Evolutionary conservation across 208 protist genomes (phyloP).

Genomic region (Leishmania tropica): DNA sequence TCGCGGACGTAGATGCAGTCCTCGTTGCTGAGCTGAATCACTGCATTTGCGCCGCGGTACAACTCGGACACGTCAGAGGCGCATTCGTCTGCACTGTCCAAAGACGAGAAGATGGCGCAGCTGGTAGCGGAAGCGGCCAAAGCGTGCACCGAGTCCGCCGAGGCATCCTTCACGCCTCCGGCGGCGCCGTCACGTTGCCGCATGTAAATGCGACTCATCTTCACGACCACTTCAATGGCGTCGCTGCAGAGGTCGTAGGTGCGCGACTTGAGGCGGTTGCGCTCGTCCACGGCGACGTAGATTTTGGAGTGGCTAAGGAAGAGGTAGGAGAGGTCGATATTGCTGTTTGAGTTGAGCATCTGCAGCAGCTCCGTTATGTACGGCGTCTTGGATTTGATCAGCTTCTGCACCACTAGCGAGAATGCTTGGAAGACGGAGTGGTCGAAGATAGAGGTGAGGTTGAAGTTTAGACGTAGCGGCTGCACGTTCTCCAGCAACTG

Average conservation of each 20-base stretch:
- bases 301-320: slow-evolving; percentile 90
- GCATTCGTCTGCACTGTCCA: background rate
- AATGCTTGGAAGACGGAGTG: slow-evolving; percentile 93
- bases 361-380: slow-evolving; percentile 87
- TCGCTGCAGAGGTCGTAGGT: slow-evolving; percentile 91
- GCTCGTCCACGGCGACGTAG: slow-evolving; percentile 82
- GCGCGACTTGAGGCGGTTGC: slow-evolving; percentile 73
- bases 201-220: slow-evolving; percentile 75
- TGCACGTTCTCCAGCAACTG: slow-evolving; percentile 71
- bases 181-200: background rate
- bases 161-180: background rate
- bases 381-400: slow-evolving; percentile 76
- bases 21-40: slow-evolving; percentile 40
- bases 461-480: slow-evolving; percentile 82
- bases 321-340: slow-evolving; percentile 83
- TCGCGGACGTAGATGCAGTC: slow-evolving; percentile 90
- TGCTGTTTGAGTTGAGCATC: slow-evolving; percentile 90
- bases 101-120: background rate
- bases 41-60: slow-evolving; percentile 33
- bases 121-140: background rate
- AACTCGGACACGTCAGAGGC: slow-evolving; percentile 14
- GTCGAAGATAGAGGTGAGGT: slow-evolving; percentile 92
- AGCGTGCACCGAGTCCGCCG: background rate
- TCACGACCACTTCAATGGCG: slow-evolving; percentile 82
- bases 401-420: slow-evolving; percentile 84